These are phyloP conservation scores for Cryptococcus jaspeensis DNA, from an alignment of 1,284 basidiomycete genomes.

Conservation along the genomic window DNA sequence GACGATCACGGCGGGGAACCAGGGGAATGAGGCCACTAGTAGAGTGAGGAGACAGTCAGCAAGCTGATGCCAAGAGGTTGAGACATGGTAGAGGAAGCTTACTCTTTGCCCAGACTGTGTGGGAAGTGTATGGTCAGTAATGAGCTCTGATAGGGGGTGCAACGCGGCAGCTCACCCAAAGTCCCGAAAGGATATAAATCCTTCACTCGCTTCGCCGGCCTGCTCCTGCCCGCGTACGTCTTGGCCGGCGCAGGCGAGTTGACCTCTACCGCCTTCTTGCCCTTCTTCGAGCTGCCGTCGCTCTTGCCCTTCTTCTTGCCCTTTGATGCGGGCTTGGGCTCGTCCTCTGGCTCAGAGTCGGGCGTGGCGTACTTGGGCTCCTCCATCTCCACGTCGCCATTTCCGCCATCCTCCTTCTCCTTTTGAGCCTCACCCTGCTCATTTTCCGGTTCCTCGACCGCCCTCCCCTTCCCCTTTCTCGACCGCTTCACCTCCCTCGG, in stretches of 20 bases:
- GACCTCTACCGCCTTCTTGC: neutral
- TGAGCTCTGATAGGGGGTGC: neutral
- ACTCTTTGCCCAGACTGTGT: constrained; percentile 46
- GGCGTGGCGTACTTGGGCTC: neutral
- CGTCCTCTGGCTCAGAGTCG: no score
- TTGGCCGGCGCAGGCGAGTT: neutral
- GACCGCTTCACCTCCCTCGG: constrained; percentile 6
- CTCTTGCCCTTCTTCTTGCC: neutral
- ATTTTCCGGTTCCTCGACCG: neutral
- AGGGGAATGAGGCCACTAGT: constrained; percentile 42
- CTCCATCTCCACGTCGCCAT: constrained; percentile 1
- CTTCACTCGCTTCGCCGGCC: constrained; percentile 12
- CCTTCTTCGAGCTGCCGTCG: constrained; percentile 2
- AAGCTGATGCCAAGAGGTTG: neutral
- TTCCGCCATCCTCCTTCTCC: constrained; percentile 30
- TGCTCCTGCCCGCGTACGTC: constrained; percentile 27
- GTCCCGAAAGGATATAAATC: constrained; percentile 39
- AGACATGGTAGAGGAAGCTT: neutral
- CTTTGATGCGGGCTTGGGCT: no score
- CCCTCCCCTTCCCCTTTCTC: neutral
- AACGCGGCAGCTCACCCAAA: constrained; percentile 29
- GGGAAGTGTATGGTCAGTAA: neutral
- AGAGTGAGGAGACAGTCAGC: neutral
- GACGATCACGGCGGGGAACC: constrained; percentile 52
- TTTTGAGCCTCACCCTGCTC: constrained; percentile 1